Conservation (phyloP, 768 basidiomycete species). For the Dentipellis fragilis region DNA sequence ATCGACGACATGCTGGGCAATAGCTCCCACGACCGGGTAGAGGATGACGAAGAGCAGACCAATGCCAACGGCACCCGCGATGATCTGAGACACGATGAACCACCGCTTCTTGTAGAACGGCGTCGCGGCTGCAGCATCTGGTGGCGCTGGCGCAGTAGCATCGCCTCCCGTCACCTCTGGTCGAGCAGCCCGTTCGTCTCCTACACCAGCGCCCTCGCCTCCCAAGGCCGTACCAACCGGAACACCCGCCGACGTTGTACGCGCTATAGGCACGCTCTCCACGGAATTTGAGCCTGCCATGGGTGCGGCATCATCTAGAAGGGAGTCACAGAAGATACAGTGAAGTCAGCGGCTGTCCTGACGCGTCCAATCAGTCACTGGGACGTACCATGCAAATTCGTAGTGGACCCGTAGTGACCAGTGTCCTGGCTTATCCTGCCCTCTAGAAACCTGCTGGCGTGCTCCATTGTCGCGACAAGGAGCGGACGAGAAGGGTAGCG, state of each 20-base stretch:
- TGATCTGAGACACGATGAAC: slow-evolving; percentile 51
- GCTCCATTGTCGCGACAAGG: not conserved
- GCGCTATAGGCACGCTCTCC: not conserved
- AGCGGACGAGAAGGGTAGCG: too few relatives aligned
- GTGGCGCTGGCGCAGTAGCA: slow-evolving; percentile 1
- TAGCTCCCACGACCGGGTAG: slow-evolving; percentile 59
- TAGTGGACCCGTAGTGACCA: not conserved
- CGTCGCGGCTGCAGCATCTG: slow-evolving; percentile 5
- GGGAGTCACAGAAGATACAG: not conserved
- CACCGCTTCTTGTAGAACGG: slow-evolving; percentile 54
- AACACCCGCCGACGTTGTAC: not conserved
- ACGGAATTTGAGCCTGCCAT: not conserved
- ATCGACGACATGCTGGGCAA: slow-evolving; percentile 56
- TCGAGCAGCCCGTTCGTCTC: not conserved
- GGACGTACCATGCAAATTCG: not conserved
- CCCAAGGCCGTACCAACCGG: not conserved
- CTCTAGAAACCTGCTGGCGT: not conserved
- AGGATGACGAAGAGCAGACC: slow-evolving; percentile 57
- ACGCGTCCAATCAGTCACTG: not conserved
- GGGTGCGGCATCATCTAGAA: not conserved
- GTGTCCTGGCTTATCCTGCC: not conserved
- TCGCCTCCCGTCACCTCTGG: not conserved
- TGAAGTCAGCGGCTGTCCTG: not conserved
- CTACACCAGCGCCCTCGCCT: not conserved
- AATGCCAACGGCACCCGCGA: slow-evolving; percentile 43